Percentiles rank a stretch among this genome's conserved stretches.
Evolutionary conservation across 306 rosid genomes (phyloP).

Genomic region (Acacia melanoxylon): DNA sequence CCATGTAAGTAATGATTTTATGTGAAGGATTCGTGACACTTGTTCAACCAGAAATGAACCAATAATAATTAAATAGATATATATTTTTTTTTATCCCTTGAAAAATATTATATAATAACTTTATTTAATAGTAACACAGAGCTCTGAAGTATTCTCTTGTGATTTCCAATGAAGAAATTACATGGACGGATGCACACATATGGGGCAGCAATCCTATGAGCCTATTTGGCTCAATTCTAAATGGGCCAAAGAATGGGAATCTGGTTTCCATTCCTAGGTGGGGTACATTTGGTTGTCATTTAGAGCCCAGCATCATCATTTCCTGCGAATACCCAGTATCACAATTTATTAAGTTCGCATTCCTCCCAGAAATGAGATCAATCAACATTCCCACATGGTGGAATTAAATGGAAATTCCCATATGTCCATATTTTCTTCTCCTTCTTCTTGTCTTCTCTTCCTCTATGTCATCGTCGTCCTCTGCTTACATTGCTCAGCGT

Average conservation of each 20-base stretch:
- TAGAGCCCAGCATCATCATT: not conserved
- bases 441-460: not conserved
- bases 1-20: constrained; percentile 56
- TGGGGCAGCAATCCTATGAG: not conserved
- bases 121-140: not conserved
- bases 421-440: not conserved
- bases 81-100: not conserved
- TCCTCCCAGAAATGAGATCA: not conserved
- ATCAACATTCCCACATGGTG: not conserved
- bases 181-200: not conserved
- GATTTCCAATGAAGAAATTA: not conserved
- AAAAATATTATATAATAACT: not conserved
- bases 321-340: not conserved
- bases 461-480: not conserved
- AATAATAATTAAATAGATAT: not conserved
- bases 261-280: not conserved
- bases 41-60: not conserved
- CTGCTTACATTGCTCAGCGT: not conserved
- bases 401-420: not conserved
- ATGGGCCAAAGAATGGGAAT: not conserved
- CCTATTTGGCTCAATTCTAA: not conserved
- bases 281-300: not conserved
- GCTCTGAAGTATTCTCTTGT: not conserved
- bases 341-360: not conserved
- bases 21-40: not conserved